Base-by-base conservation (phyloP, 139 green algal genomes). In the Coelastrella sp. region DNA sequence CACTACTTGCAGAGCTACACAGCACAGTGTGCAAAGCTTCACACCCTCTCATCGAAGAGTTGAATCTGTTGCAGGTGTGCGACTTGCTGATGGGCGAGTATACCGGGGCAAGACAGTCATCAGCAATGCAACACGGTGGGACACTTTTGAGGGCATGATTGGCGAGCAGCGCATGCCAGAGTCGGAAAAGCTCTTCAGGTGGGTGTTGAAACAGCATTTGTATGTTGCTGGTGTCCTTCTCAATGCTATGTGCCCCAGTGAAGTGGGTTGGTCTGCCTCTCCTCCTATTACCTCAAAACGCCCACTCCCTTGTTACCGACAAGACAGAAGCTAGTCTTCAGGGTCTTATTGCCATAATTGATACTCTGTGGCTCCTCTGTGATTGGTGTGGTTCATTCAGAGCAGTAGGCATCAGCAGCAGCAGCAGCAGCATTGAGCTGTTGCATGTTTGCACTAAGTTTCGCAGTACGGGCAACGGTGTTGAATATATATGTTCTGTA, bases 51-150 rank as follows among this genome's bases (percentile, higher is more conserved):
- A 21, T 53, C 45, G 11, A 21, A 11, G 45, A 8, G 8, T 11
- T 53, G 45, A 11, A 8, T 21, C 8, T 11, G 6, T 9, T 51
- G 59, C 19, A 34, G 96, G 95, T 0, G 96, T 99, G 32, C 59
- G 80, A 40, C 91, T 99, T 51, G 89, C 91, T 17, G 96, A 99
- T 59, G 96, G 96, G 0, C 89, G 93, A 0, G 83, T 92, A 45
- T 94, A 86, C 83, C 57, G 92, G 25, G 93, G 76, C 53, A 97
- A 97, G 90, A 89, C 89, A 0, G 73, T 99, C 15, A 91, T 99
- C 30, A 95, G 89, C 84, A 99, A 99, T 81, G 96, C 96, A 15
- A 99, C 96, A 7, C 87, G 96, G n/a, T 99, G 96, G 96, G 97
- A 99, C 93, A 99, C 96, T 4, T 99, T 99, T 86, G 95, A 97